A percentile compares a stretch with the other conserved stretches of the same genome.
Conservation (phyloP, 2,329 filamentous ascomycete species). For the Beauveria medogensis region DNA sequence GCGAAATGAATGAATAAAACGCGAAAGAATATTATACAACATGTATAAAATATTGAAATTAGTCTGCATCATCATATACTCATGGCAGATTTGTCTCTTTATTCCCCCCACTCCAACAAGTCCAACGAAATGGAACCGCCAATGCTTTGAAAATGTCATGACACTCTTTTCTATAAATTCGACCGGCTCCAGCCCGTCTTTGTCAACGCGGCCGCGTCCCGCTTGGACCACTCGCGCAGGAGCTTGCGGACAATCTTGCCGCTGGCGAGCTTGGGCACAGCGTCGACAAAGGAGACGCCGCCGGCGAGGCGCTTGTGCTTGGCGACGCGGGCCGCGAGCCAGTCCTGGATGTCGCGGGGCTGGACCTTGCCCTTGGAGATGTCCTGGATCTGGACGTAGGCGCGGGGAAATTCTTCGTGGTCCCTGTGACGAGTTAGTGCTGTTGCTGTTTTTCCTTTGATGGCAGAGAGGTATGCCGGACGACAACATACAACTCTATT, state of each 20-base stretch:
- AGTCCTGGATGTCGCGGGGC: conserved; percentile 43
- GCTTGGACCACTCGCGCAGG: conserved; percentile 49
- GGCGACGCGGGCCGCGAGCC: conserved; percentile 37
- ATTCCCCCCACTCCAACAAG: too few relatives aligned
- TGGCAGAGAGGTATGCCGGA: not conserved
- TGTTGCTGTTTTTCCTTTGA: not conserved
- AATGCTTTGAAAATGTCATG: too few relatives aligned
- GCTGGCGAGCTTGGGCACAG: conserved; percentile 47
- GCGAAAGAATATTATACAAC: not conserved
- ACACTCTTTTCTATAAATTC: conserved; percentile 22
- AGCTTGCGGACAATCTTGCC: conserved; percentile 51
- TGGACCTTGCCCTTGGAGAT: conserved; percentile 35
- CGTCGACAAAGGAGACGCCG: conserved; percentile 46
- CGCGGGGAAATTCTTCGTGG: conserved; percentile 43
- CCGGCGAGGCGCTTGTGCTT: conserved; percentile 45
- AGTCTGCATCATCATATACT: not conserved
- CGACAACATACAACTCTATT: conserved; percentile 32
- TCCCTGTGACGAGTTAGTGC: conserved; percentile 22
- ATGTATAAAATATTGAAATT: not conserved
- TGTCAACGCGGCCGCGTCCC: conserved; percentile 32
- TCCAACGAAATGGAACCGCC: too few relatives aligned
- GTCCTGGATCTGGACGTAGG: conserved; percentile 44
- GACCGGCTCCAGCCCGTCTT: conserved; percentile 15
- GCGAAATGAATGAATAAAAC: not conserved
- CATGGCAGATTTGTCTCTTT: not conserved